A percentile compares a stretch with the other conserved stretches of the same genome.
phyloP scores from a whole-genome alignment of 257 asterid species.

The Verbascum thapsus region DNA sequence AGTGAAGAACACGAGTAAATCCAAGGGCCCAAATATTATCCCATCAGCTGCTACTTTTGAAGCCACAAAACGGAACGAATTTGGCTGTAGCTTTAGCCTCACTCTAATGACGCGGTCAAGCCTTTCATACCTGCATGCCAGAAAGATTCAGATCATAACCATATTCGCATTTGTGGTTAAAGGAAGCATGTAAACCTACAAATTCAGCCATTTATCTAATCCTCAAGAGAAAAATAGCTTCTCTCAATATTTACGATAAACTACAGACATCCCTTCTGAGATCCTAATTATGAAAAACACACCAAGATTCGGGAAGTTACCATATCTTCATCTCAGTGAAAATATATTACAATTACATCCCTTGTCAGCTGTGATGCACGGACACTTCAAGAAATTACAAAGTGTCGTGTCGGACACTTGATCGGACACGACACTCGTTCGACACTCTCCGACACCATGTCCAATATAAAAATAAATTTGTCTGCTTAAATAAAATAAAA shows the following conservation, averaged over 20 bases:
- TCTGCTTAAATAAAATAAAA: no score
- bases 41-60: constrained; percentile 82
- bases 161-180: constrained; percentile 8
- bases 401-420: no score
- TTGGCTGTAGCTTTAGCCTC: constrained; percentile 60
- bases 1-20: constrained; percentile 71
- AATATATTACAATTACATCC: no score
- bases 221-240: background rate
- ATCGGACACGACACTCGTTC: no score
- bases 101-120: constrained; percentile 67
- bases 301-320: no score
- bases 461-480: no score
- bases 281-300: no score
- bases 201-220: background rate
- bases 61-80: constrained; percentile 69
- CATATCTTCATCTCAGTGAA: no score
- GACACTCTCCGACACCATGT: no score
- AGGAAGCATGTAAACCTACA: background rate
- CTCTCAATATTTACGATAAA: background rate
- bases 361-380: no score
- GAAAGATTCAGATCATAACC: constrained; percentile 11
- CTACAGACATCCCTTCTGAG: no score
- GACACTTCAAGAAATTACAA: no score
- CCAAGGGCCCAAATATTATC: constrained; percentile 76
- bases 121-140: constrained; percentile 64